phyloP scores from a whole-genome alignment of 2,329 filamentous ascomycete species.

The Sporothrix curviconia region DNA sequence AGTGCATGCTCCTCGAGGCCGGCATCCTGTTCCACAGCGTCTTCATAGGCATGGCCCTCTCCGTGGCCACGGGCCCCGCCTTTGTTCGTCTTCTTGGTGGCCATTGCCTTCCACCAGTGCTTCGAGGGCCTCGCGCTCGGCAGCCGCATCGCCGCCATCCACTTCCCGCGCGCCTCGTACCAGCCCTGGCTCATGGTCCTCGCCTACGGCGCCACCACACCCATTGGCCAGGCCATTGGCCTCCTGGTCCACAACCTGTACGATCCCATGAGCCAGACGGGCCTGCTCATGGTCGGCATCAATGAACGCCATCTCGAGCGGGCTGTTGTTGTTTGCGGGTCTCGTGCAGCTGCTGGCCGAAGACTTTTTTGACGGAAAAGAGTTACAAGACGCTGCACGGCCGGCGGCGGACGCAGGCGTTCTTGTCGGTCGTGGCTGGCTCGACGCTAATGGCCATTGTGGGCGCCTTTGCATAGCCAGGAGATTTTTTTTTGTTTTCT shows the following conservation, averaged over 20 bases:
- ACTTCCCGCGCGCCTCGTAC: constrained; percentile 65
- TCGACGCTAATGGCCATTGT: constrained; percentile 65
- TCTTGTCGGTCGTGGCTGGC: constrained; percentile 55
- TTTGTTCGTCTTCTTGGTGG: constrained; percentile 74
- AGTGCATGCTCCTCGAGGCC: constrained; percentile 73
- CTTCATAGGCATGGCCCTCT: constrained; percentile 82
- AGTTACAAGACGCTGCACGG: constrained; percentile 63
- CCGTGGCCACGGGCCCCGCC: constrained; percentile 69
- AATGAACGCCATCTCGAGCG: constrained; percentile 83
- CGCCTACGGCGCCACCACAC: constrained; percentile 70
- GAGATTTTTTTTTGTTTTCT: neutral
- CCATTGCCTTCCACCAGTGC: constrained; percentile 78
- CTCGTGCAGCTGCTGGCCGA: constrained; percentile 79
- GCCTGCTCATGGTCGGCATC: constrained; percentile 74
- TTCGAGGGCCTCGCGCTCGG: constrained; percentile 85
- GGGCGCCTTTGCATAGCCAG: constrained; percentile 59
- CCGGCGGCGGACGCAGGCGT: constrained; percentile 54
- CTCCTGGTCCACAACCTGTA: constrained; percentile 72
- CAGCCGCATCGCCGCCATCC: constrained; percentile 74
- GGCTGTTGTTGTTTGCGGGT: constrained; percentile 73
- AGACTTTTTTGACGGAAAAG: constrained; percentile 72
- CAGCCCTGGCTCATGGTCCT: constrained; percentile 81
- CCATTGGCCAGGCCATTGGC: constrained; percentile 76
- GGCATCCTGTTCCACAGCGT: constrained; percentile 74
- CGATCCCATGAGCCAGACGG: constrained; percentile 68